phyloP scores from a whole-genome alignment of 1,139 yeast genomes.

The Candida tropicalis region DNA sequence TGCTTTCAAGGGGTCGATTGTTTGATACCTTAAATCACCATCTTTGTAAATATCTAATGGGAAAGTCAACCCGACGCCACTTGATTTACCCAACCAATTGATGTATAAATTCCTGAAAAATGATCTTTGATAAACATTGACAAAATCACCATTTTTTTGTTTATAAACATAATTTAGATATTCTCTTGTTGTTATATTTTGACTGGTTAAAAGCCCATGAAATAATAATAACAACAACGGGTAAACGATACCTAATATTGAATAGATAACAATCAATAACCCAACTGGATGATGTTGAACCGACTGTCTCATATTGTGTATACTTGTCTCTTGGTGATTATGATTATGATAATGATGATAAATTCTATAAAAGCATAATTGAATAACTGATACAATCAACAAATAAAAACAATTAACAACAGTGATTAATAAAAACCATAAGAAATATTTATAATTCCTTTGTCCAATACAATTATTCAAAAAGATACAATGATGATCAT shows the following conservation, averaged over 20 bases:
- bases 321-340: no score
- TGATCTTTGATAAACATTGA: slow-evolving; percentile 47
- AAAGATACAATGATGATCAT: slow-evolving; percentile 46
- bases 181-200: slow-evolving; percentile 74
- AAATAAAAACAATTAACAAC: slow-evolving; percentile 27
- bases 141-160: slow-evolving; percentile 21
- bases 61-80: slow-evolving; percentile 46
- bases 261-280: slow-evolving; percentile 51
- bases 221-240: slow-evolving; percentile 55
- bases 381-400: slow-evolving; percentile 28
- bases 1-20: slow-evolving; percentile 23
- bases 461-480: slow-evolving; percentile 47
- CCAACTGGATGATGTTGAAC: slow-evolving; percentile 40
- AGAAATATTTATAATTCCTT: slow-evolving; percentile 37
- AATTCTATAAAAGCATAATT: slow-evolving; percentile 28
- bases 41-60: slow-evolving; percentile 34
- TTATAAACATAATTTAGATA: slow-evolving; percentile 46
- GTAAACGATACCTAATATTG: slow-evolving; percentile 47
- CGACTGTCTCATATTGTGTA: slow-evolving; percentile 23
- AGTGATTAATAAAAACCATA: slow-evolving; percentile 39
- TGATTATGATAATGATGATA: not conserved
- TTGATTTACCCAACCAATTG: slow-evolving; percentile 52
- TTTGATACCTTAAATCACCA: slow-evolving; percentile 50
- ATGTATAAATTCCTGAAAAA: slow-evolving; percentile 41
- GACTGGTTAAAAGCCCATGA: slow-evolving; percentile 56